Evolutionary conservation across 345 rosid genomes (phyloP).

Genomic region (Bruguiera gymnorhiza): DNA sequence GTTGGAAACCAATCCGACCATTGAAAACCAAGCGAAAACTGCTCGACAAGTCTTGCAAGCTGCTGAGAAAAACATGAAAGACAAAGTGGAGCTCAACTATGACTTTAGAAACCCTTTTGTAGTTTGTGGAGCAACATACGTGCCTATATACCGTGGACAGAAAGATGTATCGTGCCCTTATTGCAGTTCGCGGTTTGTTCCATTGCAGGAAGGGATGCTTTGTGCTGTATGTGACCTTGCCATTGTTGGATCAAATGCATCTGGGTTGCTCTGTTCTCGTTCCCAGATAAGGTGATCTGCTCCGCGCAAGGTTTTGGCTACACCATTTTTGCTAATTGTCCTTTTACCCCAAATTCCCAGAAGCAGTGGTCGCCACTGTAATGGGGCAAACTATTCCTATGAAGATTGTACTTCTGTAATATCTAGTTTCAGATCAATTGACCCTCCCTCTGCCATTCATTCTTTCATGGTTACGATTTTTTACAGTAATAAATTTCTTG

Average conservation of each 20-base stretch:
- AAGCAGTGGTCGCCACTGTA: too few relatives aligned
- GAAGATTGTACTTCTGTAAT: background rate
- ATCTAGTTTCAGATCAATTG: background rate
- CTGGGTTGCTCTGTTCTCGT: conserved; percentile 84
- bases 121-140: conserved; percentile 79
- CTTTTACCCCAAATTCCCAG: background rate
- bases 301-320: conserved; percentile 6
- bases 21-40: conserved; percentile 66
- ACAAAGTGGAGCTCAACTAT: conserved; percentile 61
- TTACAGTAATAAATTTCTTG: background rate
- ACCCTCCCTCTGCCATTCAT: background rate
- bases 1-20: conserved; percentile 66
- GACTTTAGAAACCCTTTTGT: conserved; percentile 95
- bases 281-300: conserved; percentile 53
- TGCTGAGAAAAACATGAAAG: conserved; percentile 72
- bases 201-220: conserved; percentile 61
- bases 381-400: background rate
- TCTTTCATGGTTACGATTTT: background rate
- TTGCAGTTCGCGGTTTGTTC: conserved; percentile 75
- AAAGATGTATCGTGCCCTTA: conserved; percentile 81
- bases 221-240: conserved; percentile 83
- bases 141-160: conserved; percentile 90
- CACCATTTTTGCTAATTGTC: background rate
- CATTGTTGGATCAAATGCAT: conserved; percentile 83
- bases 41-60: conserved; percentile 82